Percentiles rank a stretch among this genome's conserved stretches.
phyloP scores from a whole-genome alignment of 2,329 filamentous ascomycete species.

The Arthrobotrys sphaeroides region DNA sequence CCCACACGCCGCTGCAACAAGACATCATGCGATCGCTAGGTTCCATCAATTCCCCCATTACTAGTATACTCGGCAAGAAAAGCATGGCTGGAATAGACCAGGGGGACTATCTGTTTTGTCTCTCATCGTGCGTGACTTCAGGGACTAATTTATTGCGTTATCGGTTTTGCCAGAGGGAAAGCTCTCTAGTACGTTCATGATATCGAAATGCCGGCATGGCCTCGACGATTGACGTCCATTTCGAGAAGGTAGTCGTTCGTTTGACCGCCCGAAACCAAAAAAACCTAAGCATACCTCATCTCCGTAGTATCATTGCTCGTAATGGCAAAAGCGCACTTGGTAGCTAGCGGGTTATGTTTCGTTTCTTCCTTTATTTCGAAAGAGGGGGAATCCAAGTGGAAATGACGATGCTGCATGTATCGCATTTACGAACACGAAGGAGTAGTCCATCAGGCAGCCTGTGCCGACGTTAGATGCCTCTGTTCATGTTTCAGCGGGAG shows the following conservation, averaged over 20 bases:
- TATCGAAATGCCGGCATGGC: neutral
- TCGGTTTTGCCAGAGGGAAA: constrained; percentile 17
- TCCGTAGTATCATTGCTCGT: neutral
- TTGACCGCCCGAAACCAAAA: neutral
- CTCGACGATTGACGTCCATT: constrained; percentile 8
- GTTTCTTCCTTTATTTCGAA: neutral
- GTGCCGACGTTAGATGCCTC: neutral
- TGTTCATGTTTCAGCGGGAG: neutral
- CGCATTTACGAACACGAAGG: neutral
- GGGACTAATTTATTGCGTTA: constrained; percentile 32
- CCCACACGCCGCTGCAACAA: constrained; percentile 31
- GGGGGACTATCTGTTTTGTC: no score
- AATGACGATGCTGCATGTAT: neutral
- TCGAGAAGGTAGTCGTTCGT: constrained; percentile 14
- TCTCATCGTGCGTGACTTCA: neutral
- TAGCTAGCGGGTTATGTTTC: neutral
- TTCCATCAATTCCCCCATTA: constrained; percentile 23
- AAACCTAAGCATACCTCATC: neutral
- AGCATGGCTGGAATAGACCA: constrained; percentile 21
- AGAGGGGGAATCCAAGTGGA: neutral
- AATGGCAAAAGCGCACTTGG: neutral
- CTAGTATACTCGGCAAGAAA: constrained; percentile 30
- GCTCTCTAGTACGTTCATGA: neutral
- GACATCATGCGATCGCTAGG: constrained; percentile 42
- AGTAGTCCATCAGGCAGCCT: constrained; percentile 14